Conservation (phyloP, 768 basidiomycete genomes). For the Imleria badia region DNA sequence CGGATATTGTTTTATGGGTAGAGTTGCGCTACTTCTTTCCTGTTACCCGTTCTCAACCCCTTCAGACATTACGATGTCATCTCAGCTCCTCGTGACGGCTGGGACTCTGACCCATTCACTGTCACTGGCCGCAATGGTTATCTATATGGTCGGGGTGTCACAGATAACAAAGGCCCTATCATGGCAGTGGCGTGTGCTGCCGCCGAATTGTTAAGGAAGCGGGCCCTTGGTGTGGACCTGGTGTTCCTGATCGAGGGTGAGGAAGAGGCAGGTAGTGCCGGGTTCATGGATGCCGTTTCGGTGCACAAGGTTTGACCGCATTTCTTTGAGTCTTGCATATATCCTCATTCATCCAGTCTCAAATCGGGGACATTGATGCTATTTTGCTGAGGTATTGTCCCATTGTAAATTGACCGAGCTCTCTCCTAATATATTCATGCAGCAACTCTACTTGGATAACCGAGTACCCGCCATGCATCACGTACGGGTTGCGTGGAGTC, state of each 20-base stretch:
- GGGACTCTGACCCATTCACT: conserved; percentile 83
- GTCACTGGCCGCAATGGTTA: conserved; percentile 85
- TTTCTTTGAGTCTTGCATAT: neutral
- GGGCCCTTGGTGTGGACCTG: conserved; percentile 81
- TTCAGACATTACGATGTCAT: conserved; percentile 96
- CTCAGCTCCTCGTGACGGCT: conserved; percentile 67
- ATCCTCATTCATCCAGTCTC: conserved; percentile 45
- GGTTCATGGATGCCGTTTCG: conserved; percentile 76
- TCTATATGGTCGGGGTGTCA: conserved; percentile 86
- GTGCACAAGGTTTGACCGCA: conserved; percentile 61
- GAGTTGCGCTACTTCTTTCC: conserved; percentile 4
- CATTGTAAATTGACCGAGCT: neutral
- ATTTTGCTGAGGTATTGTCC: conserved; percentile 74
- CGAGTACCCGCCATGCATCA: conserved; percentile 88
- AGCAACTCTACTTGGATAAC: conserved; percentile 98
- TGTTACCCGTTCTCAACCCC: neutral
- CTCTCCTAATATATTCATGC: neutral
- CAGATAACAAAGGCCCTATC: conserved; percentile 96
- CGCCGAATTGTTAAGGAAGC: conserved; percentile 68
- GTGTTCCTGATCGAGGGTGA: conserved; percentile 95
- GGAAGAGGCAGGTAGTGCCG: conserved; percentile 90
- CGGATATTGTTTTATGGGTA: conserved; percentile 91
- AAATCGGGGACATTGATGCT: conserved; percentile 84
- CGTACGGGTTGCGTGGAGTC: conserved; percentile 93
- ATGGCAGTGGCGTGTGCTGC: conserved; percentile 90